phyloP scores from a whole-genome alignment of 1,139 yeast genomes.

The Geotrichum aggregatum region DNA sequence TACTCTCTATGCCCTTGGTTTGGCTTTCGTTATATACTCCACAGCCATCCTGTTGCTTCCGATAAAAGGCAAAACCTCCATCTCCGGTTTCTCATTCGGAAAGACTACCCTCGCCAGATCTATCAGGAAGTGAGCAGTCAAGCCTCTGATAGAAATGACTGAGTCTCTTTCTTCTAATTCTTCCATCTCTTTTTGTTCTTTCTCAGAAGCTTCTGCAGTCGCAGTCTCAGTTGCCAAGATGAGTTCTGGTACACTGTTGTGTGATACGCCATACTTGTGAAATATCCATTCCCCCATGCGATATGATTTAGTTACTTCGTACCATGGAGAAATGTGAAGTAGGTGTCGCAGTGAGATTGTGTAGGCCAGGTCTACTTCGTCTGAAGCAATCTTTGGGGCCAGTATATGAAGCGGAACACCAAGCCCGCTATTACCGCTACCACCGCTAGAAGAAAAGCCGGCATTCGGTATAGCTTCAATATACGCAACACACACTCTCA shows the following conservation, averaged over 20 bases:
- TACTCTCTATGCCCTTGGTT: no score
- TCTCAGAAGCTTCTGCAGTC: no score
- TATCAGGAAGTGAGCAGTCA: conserved; percentile 36
- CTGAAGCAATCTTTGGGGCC: conserved; percentile 26
- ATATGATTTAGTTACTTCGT: conserved; percentile 7
- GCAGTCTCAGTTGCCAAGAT: neutral
- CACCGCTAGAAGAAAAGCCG: no score
- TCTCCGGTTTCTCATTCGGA: conserved; percentile 9
- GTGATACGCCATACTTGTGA: conserved; percentile 16
- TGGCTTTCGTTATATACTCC: neutral
- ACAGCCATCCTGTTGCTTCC: conserved; percentile 17
- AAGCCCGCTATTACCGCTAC: no score
- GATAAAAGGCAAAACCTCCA: conserved; percentile 12
- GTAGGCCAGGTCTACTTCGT: conserved; percentile 33
- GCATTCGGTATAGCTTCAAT: conserved; percentile 41
- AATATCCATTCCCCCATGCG: conserved; percentile 18
- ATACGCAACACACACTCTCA: conserved; percentile 72
- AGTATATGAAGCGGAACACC: conserved; percentile 21
- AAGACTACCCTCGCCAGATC: conserved; percentile 24
- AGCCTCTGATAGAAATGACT: conserved; percentile 25
- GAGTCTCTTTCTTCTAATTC: neutral
- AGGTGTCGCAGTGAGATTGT: conserved; percentile 27
- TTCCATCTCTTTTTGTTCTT: no score
- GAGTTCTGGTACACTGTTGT: conserved; percentile 1
- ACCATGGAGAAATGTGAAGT: conserved; percentile 15